These are phyloP conservation scores for Jacaranda mimosifolia DNA, from an alignment of 257 asterid species.

Conservation along the genomic window DNA sequence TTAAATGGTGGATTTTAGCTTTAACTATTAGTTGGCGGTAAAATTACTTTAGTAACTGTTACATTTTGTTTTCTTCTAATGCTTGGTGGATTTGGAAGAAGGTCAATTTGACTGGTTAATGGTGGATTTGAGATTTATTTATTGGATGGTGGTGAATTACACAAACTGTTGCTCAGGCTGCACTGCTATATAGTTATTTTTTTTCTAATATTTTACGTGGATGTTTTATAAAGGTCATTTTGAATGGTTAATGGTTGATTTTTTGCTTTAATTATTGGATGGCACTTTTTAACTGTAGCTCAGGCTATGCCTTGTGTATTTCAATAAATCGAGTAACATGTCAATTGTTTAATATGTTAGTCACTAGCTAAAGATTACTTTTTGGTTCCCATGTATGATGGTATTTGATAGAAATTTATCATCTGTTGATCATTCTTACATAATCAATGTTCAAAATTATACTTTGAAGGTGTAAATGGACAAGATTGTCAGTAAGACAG, in stretches of 20 bases:
- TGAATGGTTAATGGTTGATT: background rate
- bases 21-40: background rate
- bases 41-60: background rate
- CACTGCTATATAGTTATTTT: background rate
- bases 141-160: background rate
- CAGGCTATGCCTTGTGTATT: background rate
- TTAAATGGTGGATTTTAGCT: background rate
- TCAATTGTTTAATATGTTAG: no score
- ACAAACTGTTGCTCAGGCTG: background rate
- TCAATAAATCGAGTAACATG: background rate
- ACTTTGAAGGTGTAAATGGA: no score
- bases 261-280: background rate
- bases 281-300: background rate
- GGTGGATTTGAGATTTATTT: background rate
- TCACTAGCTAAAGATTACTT: no score
- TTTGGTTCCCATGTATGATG: no score
- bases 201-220: background rate
- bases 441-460: no score
- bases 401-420: no score
- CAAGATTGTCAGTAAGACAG: no score
- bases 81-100: no score
- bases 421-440: no score
- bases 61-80: no score
- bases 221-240: background rate
- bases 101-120: background rate